These are phyloP conservation scores for Crepidotus variabilis DNA, from an alignment of 768 basidiomycete species.

Conservation along the genomic window DNA sequence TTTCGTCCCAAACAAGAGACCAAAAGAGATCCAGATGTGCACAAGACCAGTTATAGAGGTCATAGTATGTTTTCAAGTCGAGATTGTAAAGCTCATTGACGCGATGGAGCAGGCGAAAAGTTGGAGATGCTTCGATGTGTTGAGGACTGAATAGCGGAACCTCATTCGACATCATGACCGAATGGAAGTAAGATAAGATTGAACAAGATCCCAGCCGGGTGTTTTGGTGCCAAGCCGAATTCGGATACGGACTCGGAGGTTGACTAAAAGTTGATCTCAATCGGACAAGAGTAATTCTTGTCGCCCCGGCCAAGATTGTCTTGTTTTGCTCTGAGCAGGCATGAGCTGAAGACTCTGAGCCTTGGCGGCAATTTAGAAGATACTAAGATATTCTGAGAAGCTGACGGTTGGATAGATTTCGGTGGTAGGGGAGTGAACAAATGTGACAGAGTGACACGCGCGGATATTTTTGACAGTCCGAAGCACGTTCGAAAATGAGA, in stretches of 20 bases:
- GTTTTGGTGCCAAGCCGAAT: neutral
- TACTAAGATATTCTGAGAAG: neutral
- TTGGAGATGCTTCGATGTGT: constrained; percentile 38
- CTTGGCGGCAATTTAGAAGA: neutral
- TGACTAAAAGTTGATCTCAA: neutral
- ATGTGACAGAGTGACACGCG: constrained; percentile 5
- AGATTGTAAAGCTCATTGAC: constrained; percentile 48
- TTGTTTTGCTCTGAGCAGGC: neutral
- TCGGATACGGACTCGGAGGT: neutral
- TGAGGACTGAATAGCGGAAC: constrained; percentile 41
- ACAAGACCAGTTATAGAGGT: constrained; percentile 67
- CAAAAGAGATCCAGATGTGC: constrained; percentile 62
- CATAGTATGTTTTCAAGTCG: constrained; percentile 49
- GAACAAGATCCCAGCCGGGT: too few species aligned
- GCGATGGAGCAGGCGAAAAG: constrained; percentile 42
- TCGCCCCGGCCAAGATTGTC: neutral
- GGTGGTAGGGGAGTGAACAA: neutral
- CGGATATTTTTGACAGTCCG: constrained; percentile 12
- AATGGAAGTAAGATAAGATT: neutral
- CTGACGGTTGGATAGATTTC: neutral
- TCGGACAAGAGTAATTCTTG: neutral
- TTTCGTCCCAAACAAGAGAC: constrained; percentile 70
- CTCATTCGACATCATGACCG: constrained; percentile 10
- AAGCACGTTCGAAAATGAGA: constrained; percentile 22
- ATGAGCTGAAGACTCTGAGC: neutral